phyloP scores from a whole-genome alignment of 495 filamentous ascomycete species.

The Penicillium cataractarum region DNA sequence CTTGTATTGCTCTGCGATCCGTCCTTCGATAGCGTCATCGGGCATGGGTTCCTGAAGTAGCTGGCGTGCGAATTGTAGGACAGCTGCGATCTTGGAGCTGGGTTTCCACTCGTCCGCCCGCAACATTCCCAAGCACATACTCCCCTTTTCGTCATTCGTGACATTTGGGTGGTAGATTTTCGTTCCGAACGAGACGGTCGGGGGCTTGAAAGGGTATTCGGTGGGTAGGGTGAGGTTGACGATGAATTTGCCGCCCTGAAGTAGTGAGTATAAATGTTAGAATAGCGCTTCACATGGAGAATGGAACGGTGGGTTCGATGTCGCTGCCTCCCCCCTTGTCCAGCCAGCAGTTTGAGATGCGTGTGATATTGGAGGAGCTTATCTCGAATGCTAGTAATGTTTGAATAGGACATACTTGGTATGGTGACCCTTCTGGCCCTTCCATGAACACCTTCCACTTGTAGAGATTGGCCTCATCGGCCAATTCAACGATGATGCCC shows the following conservation, averaged over 20 bases:
- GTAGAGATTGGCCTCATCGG: slow-evolving; percentile 75
- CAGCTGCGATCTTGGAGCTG: slow-evolving; percentile 70
- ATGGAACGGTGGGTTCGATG: not conserved
- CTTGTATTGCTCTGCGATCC: slow-evolving; percentile 85
- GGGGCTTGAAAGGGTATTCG: slow-evolving; percentile 96
- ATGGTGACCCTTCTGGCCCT: slow-evolving; percentile 72
- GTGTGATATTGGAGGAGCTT: no score
- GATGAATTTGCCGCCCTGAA: slow-evolving; percentile 75
- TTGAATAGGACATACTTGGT: slow-evolving; percentile 54
- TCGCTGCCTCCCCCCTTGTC: not conserved
- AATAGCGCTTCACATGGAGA: slow-evolving; percentile 1
- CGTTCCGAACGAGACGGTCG: slow-evolving; percentile 81
- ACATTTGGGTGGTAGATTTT: slow-evolving; percentile 99
- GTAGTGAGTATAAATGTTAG: slow-evolving; percentile 6
- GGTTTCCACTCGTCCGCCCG: slow-evolving; percentile 96
- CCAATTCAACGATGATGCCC: slow-evolving; percentile 66
- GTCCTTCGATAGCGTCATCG: slow-evolving; percentile 89
- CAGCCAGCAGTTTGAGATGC: not conserved
- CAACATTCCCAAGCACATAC: slow-evolving; percentile 90
- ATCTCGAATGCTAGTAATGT: not conserved
- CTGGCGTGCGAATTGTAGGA: slow-evolving; percentile 77
- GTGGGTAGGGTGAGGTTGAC: slow-evolving; percentile 74
- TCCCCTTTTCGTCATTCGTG: slow-evolving; percentile 88
- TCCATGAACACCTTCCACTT: slow-evolving; percentile 81
- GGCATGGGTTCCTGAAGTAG: slow-evolving; percentile 86